phyloP scores from a whole-genome alignment of 2,329 filamentous ascomycete species.

The Periconia sp. region DNA sequence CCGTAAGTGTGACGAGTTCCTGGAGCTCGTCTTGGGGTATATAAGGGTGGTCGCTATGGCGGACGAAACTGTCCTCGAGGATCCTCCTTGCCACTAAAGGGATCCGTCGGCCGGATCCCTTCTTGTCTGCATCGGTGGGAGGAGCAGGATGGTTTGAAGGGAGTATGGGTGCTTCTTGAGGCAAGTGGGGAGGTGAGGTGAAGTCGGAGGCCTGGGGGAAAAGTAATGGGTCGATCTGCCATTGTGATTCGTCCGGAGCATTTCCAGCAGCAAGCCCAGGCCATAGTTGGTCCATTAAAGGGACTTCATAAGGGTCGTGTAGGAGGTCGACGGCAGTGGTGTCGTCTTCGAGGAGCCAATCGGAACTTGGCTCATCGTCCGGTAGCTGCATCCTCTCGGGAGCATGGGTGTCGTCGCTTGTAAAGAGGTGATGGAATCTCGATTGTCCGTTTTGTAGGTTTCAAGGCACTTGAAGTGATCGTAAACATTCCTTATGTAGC shows the following conservation, averaged over 20 bases:
- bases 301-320: background rate
- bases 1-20: constrained; percentile 13
- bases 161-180: background rate
- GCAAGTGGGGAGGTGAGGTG: background rate
- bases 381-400: too few relatives aligned
- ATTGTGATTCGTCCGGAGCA: background rate
- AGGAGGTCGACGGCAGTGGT: background rate
- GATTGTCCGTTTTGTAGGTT: too few relatives aligned
- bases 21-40: constrained; percentile 16
- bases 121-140: background rate
- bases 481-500: too few relatives aligned
- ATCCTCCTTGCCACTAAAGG: constrained; percentile 15
- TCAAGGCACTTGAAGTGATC: too few relatives aligned
- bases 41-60: constrained; percentile 22
- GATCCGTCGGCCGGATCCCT: constrained; percentile 5
- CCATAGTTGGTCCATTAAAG: background rate
- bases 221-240: background rate
- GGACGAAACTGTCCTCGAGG: constrained; percentile 21
- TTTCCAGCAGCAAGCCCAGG: background rate
- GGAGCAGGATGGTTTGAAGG: too few relatives aligned
- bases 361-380: too few relatives aligned
- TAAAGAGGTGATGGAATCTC: background rate
- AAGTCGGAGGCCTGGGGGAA: constrained; percentile 5
- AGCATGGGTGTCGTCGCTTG: background rate
- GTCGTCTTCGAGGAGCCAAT: background rate